These are phyloP conservation scores for Xylaria sp. DNA, from an alignment of 2,329 filamentous ascomycete genomes.

Conservation along the genomic window DNA sequence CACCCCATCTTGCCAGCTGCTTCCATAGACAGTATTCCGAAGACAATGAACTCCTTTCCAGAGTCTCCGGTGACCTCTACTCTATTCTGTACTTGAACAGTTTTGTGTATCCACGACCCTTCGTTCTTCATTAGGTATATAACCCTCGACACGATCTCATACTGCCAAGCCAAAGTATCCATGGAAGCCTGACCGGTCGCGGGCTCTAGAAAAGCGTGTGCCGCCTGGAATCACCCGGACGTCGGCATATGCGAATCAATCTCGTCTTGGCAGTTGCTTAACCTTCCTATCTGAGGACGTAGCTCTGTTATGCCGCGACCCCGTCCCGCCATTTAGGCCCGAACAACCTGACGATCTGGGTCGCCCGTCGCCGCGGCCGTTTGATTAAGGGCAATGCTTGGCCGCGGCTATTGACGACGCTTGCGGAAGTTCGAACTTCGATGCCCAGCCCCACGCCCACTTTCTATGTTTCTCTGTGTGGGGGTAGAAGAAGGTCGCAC, in stretches of 20 bases:
- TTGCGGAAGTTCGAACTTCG: constrained; percentile 16
- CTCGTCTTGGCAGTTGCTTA: constrained; percentile 25
- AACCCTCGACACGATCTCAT: not conserved
- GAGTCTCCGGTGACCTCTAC: no score
- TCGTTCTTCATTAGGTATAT: no score
- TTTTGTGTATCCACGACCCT: not conserved
- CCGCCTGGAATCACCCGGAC: constrained; percentile 11
- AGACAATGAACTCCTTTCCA: no score
- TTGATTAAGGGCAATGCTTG: constrained; percentile 7
- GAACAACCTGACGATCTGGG: constrained; percentile 8
- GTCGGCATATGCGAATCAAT: constrained; percentile 19
- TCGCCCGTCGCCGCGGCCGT: not conserved
- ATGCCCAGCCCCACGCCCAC: not conserved
- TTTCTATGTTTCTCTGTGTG: not conserved
- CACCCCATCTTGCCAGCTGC: no score
- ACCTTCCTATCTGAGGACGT: constrained; percentile 27
- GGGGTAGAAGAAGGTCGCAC: not conserved
- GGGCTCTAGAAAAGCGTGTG: constrained; percentile 3
- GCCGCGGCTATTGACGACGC: constrained; percentile 4
- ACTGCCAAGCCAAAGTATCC: constrained; percentile 15
- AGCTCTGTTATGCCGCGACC: constrained; percentile 14
- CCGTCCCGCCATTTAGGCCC: constrained; percentile 18
- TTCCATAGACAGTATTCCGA: no score
- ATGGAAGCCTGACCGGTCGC: constrained; percentile 11
- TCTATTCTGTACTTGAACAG: not conserved